A percentile compares a stretch with the other conserved stretches of the same genome.
Evolutionary conservation across 352 stramenopile species (phyloP).

Genomic region (Peronospora belbahrii): DNA sequence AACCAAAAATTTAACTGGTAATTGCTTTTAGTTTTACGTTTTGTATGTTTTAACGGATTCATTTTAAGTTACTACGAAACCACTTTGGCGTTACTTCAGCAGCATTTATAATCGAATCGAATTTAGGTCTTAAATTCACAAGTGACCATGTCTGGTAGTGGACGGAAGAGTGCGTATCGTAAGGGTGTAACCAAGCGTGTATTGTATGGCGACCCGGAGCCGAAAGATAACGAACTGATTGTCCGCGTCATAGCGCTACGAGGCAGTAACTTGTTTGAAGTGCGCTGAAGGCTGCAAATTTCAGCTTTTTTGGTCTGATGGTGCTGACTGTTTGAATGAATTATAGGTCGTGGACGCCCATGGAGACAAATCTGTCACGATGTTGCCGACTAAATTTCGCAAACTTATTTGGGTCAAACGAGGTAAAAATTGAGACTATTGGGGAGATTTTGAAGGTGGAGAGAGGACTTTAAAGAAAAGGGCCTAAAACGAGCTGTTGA

Average conservation of each 20-base stretch:
- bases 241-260: conserved; percentile 88
- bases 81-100: not conserved
- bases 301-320: not conserved
- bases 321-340: not conserved
- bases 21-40: too few species aligned
- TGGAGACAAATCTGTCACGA: conserved; percentile 76
- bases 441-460: not conserved
- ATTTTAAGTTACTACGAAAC: not conserved
- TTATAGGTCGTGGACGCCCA: conserved; percentile 52
- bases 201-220: conserved; percentile 86
- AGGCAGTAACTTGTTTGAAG: conserved; percentile 95
- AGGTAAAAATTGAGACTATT: conserved; percentile 17
- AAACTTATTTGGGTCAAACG: conserved; percentile 99
- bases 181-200: conserved; percentile 90
- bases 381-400: conserved; percentile 96
- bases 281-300: conserved; percentile 26
- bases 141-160: conserved; percentile 79
- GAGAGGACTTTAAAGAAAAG: too few species aligned
- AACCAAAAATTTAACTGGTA: too few species aligned
- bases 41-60: too few species aligned
- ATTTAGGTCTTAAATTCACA: too few species aligned
- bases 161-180: conserved; percentile 86
- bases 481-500: too few species aligned
- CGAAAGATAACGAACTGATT: conserved; percentile 86
- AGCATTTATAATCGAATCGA: not conserved